These are phyloP conservation scores for Phytopythium delawarense DNA, from an alignment of 352 stramenopile species.

Conservation along the genomic window DNA sequence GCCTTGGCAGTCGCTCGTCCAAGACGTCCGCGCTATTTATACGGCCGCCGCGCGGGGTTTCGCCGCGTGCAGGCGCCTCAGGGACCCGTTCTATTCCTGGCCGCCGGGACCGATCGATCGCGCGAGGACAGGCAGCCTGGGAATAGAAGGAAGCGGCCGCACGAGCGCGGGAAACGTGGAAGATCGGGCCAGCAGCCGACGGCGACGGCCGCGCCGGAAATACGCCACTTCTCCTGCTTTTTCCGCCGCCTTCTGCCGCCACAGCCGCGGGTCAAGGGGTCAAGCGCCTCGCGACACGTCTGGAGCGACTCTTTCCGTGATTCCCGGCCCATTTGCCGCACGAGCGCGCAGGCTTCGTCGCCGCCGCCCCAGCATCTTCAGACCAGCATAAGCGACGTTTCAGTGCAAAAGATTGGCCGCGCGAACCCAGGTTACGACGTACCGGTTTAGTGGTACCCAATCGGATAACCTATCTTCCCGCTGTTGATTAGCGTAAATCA, in stretches of 20 bases:
- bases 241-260: too few relatives aligned
- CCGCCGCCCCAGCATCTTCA: too few relatives aligned
- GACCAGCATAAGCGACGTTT: too few relatives aligned
- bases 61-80: not conserved
- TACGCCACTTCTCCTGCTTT: not conserved
- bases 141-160: slow-evolving; percentile 4
- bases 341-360: too few relatives aligned
- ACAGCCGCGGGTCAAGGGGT: too few relatives aligned
- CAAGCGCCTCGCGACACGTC: not conserved
- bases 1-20: too few relatives aligned
- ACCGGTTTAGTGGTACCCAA: too few relatives aligned
- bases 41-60: not conserved
- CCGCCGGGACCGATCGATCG: not conserved
- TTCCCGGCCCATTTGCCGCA: too few relatives aligned
- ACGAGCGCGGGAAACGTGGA: not conserved
- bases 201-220: not conserved
- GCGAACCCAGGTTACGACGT: too few relatives aligned
- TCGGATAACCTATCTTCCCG: too few relatives aligned
- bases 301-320: too few relatives aligned
- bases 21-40: not conserved
- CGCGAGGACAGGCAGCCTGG: not conserved
- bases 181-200: not conserved
- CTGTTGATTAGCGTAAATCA: not conserved
- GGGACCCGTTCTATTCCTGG: not conserved
- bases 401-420: too few relatives aligned